Conservation (phyloP, 306 rosid genomes). For the Spatholobus suberectus region DNA sequence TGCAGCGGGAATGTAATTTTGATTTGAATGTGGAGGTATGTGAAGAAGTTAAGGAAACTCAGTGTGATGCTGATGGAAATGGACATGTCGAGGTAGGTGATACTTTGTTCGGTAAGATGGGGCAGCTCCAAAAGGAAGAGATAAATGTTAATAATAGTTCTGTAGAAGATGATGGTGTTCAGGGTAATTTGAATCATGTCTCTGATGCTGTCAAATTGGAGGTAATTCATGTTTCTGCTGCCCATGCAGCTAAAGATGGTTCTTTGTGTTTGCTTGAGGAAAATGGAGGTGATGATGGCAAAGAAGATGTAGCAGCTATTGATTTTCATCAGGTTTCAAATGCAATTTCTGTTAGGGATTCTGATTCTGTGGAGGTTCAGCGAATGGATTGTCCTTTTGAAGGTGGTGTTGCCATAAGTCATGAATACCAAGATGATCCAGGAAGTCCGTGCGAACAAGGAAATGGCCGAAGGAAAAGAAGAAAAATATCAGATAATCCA, state of each 20-base stretch:
- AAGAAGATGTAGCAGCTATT: conserved; percentile 47
- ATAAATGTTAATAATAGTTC: conserved; percentile 35
- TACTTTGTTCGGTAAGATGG: conserved; percentile 41
- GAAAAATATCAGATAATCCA: conserved; percentile 52
- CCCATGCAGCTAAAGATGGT: conserved; percentile 31
- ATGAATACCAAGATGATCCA: conserved; percentile 51
- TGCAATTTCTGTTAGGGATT: conserved; percentile 41
- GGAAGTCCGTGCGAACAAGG: conserved; percentile 56
- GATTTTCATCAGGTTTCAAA: conserved; percentile 42
- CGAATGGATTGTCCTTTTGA: conserved; percentile 59
- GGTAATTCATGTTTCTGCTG: conserved; percentile 29
- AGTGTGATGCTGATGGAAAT: conserved; percentile 48
- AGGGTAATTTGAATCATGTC: conserved; percentile 45
- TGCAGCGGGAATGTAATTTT: conserved; percentile 64
- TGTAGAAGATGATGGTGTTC: conserved; percentile 41
- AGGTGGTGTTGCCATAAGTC: conserved; percentile 47
- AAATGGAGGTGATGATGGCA: conserved; percentile 41
- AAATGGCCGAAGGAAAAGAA: conserved; percentile 68
- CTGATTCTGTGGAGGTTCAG: conserved; percentile 46
- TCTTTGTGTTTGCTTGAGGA: conserved; percentile 46
- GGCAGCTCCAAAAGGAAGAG: conserved; percentile 40
- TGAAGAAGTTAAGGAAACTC: conserved; percentile 64
- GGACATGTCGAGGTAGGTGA: conserved; percentile 38
- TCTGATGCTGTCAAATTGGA: conserved; percentile 33
- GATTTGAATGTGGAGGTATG: conserved; percentile 84